Percentiles rank a stretch among this genome's conserved stretches.
These are phyloP conservation scores for Apophysomyces trapeziformis DNA, from an alignment of 371 early-diverging fungal genomes.

Conservation along the genomic window DNA sequence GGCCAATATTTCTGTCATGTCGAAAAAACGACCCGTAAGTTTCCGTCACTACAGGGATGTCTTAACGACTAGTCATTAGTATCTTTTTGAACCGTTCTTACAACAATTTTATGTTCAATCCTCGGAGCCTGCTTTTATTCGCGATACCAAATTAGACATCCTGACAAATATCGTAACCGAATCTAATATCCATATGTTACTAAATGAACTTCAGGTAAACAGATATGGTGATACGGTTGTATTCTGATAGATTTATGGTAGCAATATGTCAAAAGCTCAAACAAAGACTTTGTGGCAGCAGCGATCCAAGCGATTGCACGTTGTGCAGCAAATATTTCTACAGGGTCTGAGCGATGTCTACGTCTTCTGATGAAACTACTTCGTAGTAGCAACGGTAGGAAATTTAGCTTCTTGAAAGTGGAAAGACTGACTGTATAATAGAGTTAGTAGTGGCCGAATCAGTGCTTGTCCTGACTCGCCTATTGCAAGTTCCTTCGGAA, in stretches of 20 bases:
- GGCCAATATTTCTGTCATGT: constrained; percentile 78
- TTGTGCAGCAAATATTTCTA: constrained; percentile 66
- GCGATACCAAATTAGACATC: constrained; percentile 86
- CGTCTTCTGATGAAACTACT: constrained; percentile 69
- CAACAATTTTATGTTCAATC: constrained; percentile 84
- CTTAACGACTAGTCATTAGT: constrained; percentile 26
- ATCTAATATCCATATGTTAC: constrained; percentile 58
- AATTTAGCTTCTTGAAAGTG: neutral
- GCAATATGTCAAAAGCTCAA: constrained; percentile 76
- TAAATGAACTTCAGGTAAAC: constrained; percentile 53
- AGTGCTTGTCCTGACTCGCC: constrained; percentile 74
- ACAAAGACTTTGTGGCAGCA: constrained; percentile 72
- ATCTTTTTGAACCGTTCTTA: constrained; percentile 71
- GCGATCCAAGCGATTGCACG: constrained; percentile 77
- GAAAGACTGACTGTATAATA: constrained; percentile 22
- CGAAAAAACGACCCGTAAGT: constrained; percentile 68
- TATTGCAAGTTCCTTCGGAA: constrained; percentile 64
- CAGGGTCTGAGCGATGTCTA: constrained; percentile 64
- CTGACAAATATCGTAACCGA: constrained; percentile 71
- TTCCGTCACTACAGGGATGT: too few species aligned
- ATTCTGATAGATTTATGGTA: constrained; percentile 25
- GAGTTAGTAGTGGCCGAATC: constrained; percentile 81
- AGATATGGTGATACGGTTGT: neutral
- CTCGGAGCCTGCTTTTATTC: constrained; percentile 77
- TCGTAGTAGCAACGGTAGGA: constrained; percentile 72